phyloP scores from a whole-genome alignment of 805 yeast species.

The Saccharomyces eubayanus region DNA sequence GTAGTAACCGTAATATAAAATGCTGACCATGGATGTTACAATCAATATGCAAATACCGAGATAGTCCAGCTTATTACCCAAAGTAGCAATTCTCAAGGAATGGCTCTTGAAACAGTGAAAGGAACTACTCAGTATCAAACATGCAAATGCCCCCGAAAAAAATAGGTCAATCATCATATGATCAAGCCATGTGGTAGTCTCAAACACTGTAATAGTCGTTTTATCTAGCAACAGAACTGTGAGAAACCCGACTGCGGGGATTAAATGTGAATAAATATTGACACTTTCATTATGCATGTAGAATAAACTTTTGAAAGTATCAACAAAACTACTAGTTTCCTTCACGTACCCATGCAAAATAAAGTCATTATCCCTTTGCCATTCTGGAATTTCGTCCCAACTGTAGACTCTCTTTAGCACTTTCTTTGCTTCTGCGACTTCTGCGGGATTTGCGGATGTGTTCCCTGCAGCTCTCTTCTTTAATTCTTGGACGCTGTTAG shows the following conservation, averaged over 20 bases:
- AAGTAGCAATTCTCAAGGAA: conserved; percentile 42
- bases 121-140: conserved; percentile 54
- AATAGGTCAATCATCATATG: conserved; percentile 28
- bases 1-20: conserved; percentile 40
- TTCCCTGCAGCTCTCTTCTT: not conserved
- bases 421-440: conserved; percentile 1
- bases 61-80: conserved; percentile 68
- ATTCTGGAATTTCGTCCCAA: conserved; percentile 50
- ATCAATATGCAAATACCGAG: conserved; percentile 65
- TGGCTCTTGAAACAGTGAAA: conserved; percentile 64
- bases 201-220: conserved; percentile 32
- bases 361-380: conserved; percentile 69
- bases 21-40: conserved; percentile 50
- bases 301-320: conserved; percentile 41
- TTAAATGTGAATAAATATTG: conserved; percentile 59
- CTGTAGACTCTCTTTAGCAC: conserved; percentile 11
- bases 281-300: conserved; percentile 67
- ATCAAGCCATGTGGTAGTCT: conserved; percentile 37
- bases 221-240: conserved; percentile 21
- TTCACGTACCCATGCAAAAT: conserved; percentile 56
- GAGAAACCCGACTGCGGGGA: conserved; percentile 32
- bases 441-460: not conserved
- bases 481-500: not conserved
- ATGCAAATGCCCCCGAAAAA: conserved; percentile 48
- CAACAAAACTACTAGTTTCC: conserved; percentile 40